These are phyloP conservation scores for Fusarium luffae DNA, from an alignment of 2,329 filamentous ascomycete species.

Conservation along the genomic window DNA sequence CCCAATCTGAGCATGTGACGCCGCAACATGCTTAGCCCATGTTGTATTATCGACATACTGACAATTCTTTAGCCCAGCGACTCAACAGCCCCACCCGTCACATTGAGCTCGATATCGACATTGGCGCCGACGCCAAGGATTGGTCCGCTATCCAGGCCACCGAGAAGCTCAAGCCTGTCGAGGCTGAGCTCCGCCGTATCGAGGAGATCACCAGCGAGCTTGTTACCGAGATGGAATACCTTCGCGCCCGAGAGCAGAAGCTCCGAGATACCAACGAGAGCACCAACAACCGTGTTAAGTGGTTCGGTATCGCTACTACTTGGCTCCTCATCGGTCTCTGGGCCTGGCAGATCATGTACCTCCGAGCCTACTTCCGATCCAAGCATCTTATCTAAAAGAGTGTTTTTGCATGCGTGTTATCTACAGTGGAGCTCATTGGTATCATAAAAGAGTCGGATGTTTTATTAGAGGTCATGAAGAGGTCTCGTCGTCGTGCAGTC, in stretches of 20 bases:
- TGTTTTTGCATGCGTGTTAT: conserved; percentile 34
- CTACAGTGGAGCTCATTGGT: conserved; percentile 14
- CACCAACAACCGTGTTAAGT: conserved; percentile 98
- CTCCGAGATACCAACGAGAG: conserved; percentile 99
- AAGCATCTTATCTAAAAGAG: conserved; percentile 54
- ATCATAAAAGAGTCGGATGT: conserved; percentile 10
- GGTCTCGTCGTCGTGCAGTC: conserved; percentile 5
- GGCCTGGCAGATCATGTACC: conserved; percentile 97
- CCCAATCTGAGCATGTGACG: not conserved
- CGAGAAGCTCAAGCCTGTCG: conserved; percentile 97
- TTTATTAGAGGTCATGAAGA: conserved; percentile 11
- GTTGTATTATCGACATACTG: conserved; percentile 8
- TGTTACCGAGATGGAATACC: conserved; percentile 95
- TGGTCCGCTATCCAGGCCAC: conserved; percentile 96
- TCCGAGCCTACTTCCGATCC: conserved; percentile 92
- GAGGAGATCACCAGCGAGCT: conserved; percentile 92
- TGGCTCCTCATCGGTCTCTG: conserved; percentile 89
- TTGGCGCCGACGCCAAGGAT: conserved; percentile 96
- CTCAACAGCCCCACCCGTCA: conserved; percentile 67
- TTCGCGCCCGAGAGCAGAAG: conserved; percentile 90
- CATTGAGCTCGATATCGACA: conserved; percentile 93
- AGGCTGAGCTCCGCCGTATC: conserved; percentile 91
- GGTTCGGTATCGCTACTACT: conserved; percentile 96
- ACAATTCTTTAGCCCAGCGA: conserved; percentile 39
- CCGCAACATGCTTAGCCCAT: conserved; percentile 18